Evolutionary conservation across 139 green algal species (phyloP).

Genomic region (Edaphochlamys debaryana): DNA sequence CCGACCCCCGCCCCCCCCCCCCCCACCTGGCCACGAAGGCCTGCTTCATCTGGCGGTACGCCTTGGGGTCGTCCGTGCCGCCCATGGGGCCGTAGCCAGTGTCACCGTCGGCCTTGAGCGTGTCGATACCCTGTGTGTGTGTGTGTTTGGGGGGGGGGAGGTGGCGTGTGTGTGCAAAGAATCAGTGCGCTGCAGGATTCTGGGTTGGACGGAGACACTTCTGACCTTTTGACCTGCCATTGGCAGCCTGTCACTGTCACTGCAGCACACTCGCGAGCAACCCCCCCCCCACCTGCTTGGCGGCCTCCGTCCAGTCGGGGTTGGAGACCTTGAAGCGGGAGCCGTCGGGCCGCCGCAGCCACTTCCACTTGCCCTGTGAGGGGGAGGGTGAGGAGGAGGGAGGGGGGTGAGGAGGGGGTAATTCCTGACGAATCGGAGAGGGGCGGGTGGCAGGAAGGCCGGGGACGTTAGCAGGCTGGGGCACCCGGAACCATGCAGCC

Average conservation of each 20-base stretch:
- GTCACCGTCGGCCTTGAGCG: background rate
- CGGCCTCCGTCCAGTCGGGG: background rate
- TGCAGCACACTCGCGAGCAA: too few relatives aligned
- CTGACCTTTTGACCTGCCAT: too few relatives aligned
- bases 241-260: too few relatives aligned
- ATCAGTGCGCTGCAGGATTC: too few relatives aligned
- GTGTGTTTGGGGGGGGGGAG: background rate
- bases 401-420: too few relatives aligned
- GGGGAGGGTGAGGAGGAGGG: background rate
- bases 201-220: too few relatives aligned
- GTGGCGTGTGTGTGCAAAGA: too few relatives aligned
- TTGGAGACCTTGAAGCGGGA: background rate
- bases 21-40: background rate
- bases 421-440: too few relatives aligned
- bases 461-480: too few relatives aligned
- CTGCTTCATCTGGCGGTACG: constrained; percentile 1
- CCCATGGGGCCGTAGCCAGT: background rate
- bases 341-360: background rate
- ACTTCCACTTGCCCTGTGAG: constrained; percentile 10
- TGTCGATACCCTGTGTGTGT: background rate
- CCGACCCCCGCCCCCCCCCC: background rate
- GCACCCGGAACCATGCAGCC: too few relatives aligned
- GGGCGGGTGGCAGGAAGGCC: too few relatives aligned
- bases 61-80: background rate
- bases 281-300: too few relatives aligned